Evolutionary conservation across 2,329 filamentous ascomycete species (phyloP).

Genomic region (Pyrenochaeta sp.): DNA sequence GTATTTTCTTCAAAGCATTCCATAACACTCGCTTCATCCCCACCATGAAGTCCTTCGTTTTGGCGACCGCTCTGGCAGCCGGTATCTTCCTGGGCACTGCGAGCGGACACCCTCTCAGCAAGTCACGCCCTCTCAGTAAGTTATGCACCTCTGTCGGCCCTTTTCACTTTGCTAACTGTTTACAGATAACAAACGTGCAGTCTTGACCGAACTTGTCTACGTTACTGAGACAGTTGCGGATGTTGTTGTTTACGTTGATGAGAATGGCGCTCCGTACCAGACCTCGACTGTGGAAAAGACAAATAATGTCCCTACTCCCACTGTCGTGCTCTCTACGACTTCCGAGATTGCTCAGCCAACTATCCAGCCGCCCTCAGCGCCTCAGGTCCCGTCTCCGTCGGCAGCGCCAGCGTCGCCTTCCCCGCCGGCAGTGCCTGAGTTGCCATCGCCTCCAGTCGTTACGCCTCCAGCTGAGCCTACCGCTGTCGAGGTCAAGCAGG

Average conservation of each 20-base stretch:
- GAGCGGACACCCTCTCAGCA: slow-evolving; percentile 54
- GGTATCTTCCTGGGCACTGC: slow-evolving; percentile 53
- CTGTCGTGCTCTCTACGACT: slow-evolving; percentile 17
- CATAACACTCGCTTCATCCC: slow-evolving; percentile 40
- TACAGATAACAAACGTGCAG: slow-evolving; percentile 39
- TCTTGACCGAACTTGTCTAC: slow-evolving; percentile 42
- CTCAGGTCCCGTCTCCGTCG: slow-evolving; percentile 10
- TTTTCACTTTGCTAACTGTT: slow-evolving; percentile 13
- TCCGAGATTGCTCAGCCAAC: slow-evolving; percentile 6
- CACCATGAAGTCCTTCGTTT: slow-evolving; percentile 56
- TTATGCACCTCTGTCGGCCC: neutral
- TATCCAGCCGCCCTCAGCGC: slow-evolving; percentile 9
- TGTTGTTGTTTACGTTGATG: slow-evolving; percentile 44
- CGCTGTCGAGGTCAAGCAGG: slow-evolving; percentile 6
- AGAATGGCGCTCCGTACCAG: slow-evolving; percentile 35
- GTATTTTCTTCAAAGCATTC: slow-evolving; percentile 34
- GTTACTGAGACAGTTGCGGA: slow-evolving; percentile 42
- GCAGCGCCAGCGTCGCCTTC: slow-evolving; percentile 10
- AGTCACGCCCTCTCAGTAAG: slow-evolving; percentile 37
- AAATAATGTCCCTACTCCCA: slow-evolving; percentile 12
- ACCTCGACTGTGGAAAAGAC: slow-evolving; percentile 30
- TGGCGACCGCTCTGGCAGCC: slow-evolving; percentile 46
- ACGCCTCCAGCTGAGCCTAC: slow-evolving; percentile 15
- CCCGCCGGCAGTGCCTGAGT: neutral
- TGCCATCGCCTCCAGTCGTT: slow-evolving; percentile 14